These are phyloP conservation scores for Diaporthe sp. DNA, from an alignment of 2,329 filamentous ascomycete genomes.

Conservation along the genomic window DNA sequence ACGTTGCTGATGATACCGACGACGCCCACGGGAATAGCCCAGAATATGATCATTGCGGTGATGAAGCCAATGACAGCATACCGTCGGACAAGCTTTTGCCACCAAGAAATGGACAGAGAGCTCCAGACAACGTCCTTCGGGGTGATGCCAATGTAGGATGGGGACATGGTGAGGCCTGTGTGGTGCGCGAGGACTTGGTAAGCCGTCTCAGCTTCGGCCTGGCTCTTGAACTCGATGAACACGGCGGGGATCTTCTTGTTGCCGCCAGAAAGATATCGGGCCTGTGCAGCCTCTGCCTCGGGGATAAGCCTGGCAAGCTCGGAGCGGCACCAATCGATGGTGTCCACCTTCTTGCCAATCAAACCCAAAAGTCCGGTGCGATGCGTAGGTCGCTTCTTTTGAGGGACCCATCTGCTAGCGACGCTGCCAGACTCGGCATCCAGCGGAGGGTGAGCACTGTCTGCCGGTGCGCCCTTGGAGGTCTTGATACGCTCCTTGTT, in stretches of 20 bases:
- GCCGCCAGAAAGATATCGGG: conserved; percentile 74
- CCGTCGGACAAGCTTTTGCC: conserved; percentile 83
- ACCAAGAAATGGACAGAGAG: conserved; percentile 87
- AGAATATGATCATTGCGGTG: conserved; percentile 86
- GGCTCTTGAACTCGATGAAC: conserved; percentile 90
- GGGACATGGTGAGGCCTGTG: conserved; percentile 87
- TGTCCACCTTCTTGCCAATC: conserved; percentile 91
- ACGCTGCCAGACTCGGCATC: conserved; percentile 78
- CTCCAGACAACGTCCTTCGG: conserved; percentile 91
- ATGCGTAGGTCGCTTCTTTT: conserved; percentile 83
- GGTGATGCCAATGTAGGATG: conserved; percentile 85
- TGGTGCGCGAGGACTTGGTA: conserved; percentile 91
- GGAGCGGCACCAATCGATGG: conserved; percentile 88
- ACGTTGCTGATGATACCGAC: conserved; percentile 92
- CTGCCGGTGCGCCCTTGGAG: conserved; percentile 64
- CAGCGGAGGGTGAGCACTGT: conserved; percentile 61
- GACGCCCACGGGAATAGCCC: conserved; percentile 80
- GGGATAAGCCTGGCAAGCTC: conserved; percentile 83
- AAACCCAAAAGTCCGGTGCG: conserved; percentile 76
- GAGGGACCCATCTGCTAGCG: conserved; percentile 80
- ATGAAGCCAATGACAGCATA: conserved; percentile 80
- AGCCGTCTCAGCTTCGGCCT: conserved; percentile 87
- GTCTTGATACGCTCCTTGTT: conserved; percentile 80
- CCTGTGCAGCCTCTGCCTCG: conserved; percentile 77
- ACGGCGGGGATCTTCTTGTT: conserved; percentile 79